Conservation (phyloP, 352 stramenopile species). For the Phytophthora cactorum region DNA sequence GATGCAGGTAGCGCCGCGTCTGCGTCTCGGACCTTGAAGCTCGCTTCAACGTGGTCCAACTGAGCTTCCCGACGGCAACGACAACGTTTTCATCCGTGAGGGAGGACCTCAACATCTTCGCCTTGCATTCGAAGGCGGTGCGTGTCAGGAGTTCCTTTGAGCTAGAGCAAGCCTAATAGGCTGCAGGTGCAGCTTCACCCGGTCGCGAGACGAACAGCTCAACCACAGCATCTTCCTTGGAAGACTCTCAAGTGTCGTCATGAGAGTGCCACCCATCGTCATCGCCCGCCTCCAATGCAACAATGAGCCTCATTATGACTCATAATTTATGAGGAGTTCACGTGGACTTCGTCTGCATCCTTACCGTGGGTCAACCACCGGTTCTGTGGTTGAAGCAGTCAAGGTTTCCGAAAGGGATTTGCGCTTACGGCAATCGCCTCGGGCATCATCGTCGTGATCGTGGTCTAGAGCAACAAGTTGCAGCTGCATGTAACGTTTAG, state of each 20-base stretch:
- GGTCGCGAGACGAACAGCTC: neutral
- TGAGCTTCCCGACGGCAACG: conserved; percentile 3
- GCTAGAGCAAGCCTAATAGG: no score
- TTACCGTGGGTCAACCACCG: conserved; percentile 2
- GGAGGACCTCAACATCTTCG: conserved; percentile 6
- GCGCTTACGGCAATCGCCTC: conserved; percentile 12
- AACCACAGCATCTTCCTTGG: neutral
- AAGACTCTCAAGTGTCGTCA: conserved; percentile 9
- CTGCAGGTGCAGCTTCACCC: no score
- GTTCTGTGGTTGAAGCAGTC: conserved; percentile 13
- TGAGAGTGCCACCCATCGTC: neutral
- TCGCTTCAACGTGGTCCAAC: conserved; percentile 24
- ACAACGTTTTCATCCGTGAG: neutral
- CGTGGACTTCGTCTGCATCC: neutral
- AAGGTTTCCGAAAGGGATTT: conserved; percentile 2
- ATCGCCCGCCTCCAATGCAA: neutral
- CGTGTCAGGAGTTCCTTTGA: no score
- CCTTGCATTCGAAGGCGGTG: neutral
- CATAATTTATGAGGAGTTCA: neutral
- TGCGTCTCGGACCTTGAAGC: conserved; percentile 16
- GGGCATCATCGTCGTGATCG: conserved; percentile 10
- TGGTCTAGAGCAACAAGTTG: no score
- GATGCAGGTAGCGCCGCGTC: conserved; percentile 1
- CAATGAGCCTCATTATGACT: neutral
- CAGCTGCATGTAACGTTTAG: conserved; percentile 8